phyloP scores from a whole-genome alignment of 768 basidiomycete species.

The Megacollybia marginata region DNA sequence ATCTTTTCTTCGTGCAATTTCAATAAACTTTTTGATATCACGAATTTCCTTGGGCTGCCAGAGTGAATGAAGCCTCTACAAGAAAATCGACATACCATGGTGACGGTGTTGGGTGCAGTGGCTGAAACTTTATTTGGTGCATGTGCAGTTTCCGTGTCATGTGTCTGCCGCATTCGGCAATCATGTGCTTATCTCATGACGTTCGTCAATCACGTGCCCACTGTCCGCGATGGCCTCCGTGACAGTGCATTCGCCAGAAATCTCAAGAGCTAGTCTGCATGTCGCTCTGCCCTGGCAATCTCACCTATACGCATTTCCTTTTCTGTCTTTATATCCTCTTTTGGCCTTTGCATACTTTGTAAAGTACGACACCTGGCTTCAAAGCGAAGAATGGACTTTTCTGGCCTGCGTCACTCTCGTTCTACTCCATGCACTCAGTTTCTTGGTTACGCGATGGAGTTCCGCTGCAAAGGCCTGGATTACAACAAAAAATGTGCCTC shows the following conservation, averaged over 20 bases:
- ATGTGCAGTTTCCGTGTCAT: too few relatives aligned
- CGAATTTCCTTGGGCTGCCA: slow-evolving; percentile 90
- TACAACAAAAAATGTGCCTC: slow-evolving; percentile 63
- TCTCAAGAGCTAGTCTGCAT: slow-evolving; percentile 60
- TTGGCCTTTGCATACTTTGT: slow-evolving; percentile 89
- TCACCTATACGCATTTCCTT: slow-evolving; percentile 71
- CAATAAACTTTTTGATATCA: slow-evolving; percentile 98
- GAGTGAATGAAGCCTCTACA: not conserved
- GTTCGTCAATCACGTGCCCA: too few relatives aligned
- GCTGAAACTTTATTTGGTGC: too few relatives aligned
- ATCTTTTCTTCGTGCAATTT: slow-evolving; percentile 96
- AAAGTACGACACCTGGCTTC: slow-evolving; percentile 85
- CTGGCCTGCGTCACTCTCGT: slow-evolving; percentile 82
- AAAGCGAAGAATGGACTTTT: slow-evolving; percentile 97
- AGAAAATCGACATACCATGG: too few relatives aligned
- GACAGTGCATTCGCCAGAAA: slow-evolving; percentile 58
- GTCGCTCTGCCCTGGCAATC: slow-evolving; percentile 59
- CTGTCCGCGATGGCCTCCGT: slow-evolving; percentile 29
- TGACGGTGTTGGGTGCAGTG: too few relatives aligned
- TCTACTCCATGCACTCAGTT: slow-evolving; percentile 86
- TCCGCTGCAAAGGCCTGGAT: slow-evolving; percentile 70
- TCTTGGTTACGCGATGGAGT: slow-evolving; percentile 88
- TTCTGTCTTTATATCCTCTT: slow-evolving; percentile 74
- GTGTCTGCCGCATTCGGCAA: too few relatives aligned
- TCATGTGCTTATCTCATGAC: too few relatives aligned